phyloP scores from a whole-genome alignment of 495 filamentous ascomycete species.

The Neurospora terricola region DNA sequence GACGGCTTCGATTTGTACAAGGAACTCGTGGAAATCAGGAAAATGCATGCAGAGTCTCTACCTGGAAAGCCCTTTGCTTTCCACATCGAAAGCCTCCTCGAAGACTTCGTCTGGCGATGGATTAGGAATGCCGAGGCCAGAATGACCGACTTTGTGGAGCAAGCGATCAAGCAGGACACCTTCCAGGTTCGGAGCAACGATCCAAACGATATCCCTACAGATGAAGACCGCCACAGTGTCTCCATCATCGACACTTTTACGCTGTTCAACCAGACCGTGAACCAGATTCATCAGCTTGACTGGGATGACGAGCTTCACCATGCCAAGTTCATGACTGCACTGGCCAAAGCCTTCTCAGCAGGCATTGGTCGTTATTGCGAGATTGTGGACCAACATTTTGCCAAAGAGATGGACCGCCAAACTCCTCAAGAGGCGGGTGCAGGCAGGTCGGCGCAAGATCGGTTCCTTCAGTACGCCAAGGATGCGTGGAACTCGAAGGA shows the following conservation, averaged over 20 bases:
- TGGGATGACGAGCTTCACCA: conserved; percentile 93
- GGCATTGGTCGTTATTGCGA: conserved; percentile 90
- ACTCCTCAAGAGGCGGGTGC: conserved; percentile 77
- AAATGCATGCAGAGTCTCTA: conserved; percentile 62
- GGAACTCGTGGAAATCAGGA: conserved; percentile 72
- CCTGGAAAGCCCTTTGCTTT: conserved; percentile 65
- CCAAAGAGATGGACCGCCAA: conserved; percentile 84
- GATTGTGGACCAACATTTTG: conserved; percentile 74
- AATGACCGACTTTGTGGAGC: conserved; percentile 76
- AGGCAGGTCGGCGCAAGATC: conserved; percentile 77
- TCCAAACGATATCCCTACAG: conserved; percentile 50
- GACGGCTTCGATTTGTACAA: conserved; percentile 93
- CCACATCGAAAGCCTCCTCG: conserved; percentile 73
- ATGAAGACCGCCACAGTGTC: conserved; percentile 83
- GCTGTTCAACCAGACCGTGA: conserved; percentile 81
- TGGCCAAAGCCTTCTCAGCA: conserved; percentile 75
- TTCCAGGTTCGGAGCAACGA: conserved; percentile 61
- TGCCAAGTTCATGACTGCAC: conserved; percentile 93
- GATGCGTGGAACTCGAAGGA: conserved; percentile 92
- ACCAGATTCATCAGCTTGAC: conserved; percentile 73
- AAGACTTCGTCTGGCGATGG: conserved; percentile 94
- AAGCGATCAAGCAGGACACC: conserved; percentile 77
- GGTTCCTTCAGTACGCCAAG: conserved; percentile 82
- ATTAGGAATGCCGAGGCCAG: conserved; percentile 69
- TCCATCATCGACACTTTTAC: conserved; percentile 91